Evolutionary conservation across 139 green algal genomes (phyloP), one percentile per base, ranked within the genome.

Genomic region (Microglena sp.): DNA sequence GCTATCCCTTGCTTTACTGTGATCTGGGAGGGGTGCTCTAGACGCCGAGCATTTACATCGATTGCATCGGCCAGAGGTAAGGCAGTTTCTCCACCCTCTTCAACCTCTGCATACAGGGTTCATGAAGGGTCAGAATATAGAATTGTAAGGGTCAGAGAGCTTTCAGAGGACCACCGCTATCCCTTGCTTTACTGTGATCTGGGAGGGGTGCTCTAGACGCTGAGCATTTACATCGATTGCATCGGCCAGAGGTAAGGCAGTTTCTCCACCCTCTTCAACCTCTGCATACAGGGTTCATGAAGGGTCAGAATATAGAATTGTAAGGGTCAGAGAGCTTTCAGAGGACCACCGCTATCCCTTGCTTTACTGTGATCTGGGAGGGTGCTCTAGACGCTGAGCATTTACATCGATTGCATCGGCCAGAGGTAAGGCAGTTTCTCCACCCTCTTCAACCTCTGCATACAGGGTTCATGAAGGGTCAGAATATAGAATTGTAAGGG

Each of bases 371-470:
- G 33, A 62, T 71, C 55, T 54, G 40, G 5, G 44, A 67, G 45
- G 15, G 1, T 60, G 33, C 7, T 55, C 54, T 43, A 75, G 33
- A 26, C 8, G n/a, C 75, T 91, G 81, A 27, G 18, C 26, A 3
- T 67, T 36, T 11, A 67, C 55, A 43, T 89, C 76, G 22, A 91
- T 75, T 31, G 67, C 68, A 0, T 67, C 55, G 3, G 69, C 74
- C 4, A 85, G 64, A 1, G 81, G 82, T 50, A 91, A 79, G 2
- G 74, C 72, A 1, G 85, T 91, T 71, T 91, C 85, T 1, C 85
- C 85, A 8, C 85, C 85, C 7, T 76, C 69, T 30, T 82, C 69
- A 27, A 82, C 82, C 29, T 89, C 81, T 75, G 76, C 45, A 64
- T 18, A 27, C 62, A 33, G 26, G 7, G 32, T 33, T 28, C 21